Conservation (phyloP, 2,329 filamentous ascomycete species). For the Fusarium liriodendri region DNA sequence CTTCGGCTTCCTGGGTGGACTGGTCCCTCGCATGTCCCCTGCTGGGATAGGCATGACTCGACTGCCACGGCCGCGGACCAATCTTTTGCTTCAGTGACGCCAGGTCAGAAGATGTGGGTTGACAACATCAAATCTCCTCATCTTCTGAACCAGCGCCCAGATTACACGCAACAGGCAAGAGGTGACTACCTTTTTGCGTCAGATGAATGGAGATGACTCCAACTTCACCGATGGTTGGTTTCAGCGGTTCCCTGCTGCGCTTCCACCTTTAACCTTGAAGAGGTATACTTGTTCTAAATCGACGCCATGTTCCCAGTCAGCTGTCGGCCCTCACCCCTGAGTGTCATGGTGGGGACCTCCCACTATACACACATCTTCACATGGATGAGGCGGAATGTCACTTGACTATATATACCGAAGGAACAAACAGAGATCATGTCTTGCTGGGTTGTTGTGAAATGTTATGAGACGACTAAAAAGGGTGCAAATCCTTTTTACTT, state of each 20-base stretch:
- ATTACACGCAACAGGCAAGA: neutral
- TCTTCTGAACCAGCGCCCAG: neutral
- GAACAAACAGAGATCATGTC: neutral
- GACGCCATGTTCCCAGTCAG: neutral
- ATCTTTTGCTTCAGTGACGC: neutral
- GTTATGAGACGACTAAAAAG: too few relatives aligned
- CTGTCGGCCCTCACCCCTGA: neutral
- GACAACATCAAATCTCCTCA: neutral
- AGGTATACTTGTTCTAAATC: neutral
- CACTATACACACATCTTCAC: neutral
- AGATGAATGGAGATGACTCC: accelerated
- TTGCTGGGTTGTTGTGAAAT: neutral
- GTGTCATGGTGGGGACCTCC: neutral
- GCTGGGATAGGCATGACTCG: neutral
- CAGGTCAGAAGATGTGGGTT: neutral
- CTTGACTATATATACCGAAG: neutral
- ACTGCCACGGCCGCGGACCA: neutral
- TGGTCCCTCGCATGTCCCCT: neutral
- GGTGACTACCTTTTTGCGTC: accelerated
- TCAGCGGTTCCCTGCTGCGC: neutral
- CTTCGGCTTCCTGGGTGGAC: neutral
- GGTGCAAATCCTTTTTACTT: too few relatives aligned
- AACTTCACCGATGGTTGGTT: constrained; percentile 13
- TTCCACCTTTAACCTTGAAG: neutral
- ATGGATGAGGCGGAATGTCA: neutral